Conservation (phyloP, 2,329 filamentous ascomycete genomes). For the Ceratocystis smalleyi region DNA sequence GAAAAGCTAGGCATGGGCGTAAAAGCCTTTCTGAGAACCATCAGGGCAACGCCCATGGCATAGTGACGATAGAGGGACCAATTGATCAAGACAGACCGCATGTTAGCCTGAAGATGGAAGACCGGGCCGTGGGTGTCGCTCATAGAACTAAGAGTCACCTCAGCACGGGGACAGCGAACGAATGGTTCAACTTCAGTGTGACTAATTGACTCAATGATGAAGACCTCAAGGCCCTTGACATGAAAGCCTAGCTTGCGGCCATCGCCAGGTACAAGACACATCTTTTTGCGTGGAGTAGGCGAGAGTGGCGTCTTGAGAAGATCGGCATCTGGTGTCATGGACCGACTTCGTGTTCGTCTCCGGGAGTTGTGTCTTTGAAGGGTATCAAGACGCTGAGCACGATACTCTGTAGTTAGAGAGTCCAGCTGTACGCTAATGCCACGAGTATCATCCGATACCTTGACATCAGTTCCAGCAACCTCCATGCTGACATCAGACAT, state of each 20-base stretch:
- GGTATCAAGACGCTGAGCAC: conserved; percentile 59
- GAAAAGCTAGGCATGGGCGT: conserved; percentile 16
- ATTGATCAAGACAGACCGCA: conserved; percentile 64
- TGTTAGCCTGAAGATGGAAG: conserved; percentile 70
- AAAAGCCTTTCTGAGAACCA: conserved; percentile 41
- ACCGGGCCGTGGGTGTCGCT: conserved; percentile 78
- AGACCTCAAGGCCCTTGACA: conserved; percentile 69
- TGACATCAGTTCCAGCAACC: conserved; percentile 71
- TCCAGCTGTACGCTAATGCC: conserved; percentile 78
- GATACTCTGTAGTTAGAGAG: conserved; percentile 77
- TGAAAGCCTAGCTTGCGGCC: conserved; percentile 70
- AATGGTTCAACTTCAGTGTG: conserved; percentile 77
- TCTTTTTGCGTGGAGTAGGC: conserved; percentile 29
- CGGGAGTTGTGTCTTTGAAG: conserved; percentile 42
- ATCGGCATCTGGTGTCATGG: conserved; percentile 55
- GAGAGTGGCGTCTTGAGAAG: conserved; percentile 28
- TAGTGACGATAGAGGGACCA: conserved; percentile 94
- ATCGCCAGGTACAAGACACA: conserved; percentile 46
- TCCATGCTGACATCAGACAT: conserved; percentile 82
- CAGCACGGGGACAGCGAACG: conserved; percentile 69
- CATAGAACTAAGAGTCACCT: conserved; percentile 68
- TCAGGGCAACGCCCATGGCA: conserved; percentile 64
- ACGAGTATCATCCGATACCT: conserved; percentile 65
- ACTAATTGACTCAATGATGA: conserved; percentile 76
- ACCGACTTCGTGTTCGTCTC: conserved; percentile 59